phyloP scores from a whole-genome alignment of 345 rosid genomes.

The Linum usitatissimum region DNA sequence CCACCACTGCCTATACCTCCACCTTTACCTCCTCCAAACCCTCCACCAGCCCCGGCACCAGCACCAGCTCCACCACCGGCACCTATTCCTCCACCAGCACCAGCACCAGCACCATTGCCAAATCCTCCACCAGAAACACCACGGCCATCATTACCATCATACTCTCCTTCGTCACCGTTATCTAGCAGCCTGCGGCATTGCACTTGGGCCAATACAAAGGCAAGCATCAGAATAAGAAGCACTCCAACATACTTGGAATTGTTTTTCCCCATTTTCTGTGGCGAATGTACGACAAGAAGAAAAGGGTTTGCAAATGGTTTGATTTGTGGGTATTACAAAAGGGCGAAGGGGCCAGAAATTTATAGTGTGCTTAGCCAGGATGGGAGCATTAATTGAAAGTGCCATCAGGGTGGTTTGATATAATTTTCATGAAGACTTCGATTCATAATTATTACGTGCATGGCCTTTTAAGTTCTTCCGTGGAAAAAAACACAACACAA shows the following conservation, averaged over 20 bases:
- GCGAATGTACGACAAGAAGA: neutral
- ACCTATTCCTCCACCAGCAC: constrained; percentile 15
- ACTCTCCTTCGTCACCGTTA: constrained; percentile 9
- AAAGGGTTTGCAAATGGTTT: neutral
- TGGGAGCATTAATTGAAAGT: too few species aligned
- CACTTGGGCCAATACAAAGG: constrained; percentile 21
- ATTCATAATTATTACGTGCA: too few species aligned
- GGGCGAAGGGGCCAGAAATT: too few species aligned
- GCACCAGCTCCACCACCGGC: constrained; percentile 9
- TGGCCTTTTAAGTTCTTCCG: too few species aligned
- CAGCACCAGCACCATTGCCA: constrained; percentile 13
- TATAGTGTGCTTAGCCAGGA: too few species aligned
- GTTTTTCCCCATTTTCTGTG: constrained; percentile 18
- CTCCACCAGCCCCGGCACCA: constrained; percentile 10
- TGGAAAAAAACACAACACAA: too few species aligned
- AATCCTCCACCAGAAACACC: neutral
- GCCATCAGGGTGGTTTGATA: too few species aligned
- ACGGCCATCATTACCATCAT: neutral
- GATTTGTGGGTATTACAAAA: too few species aligned
- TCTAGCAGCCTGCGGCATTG: constrained; percentile 26
- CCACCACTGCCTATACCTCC: constrained; percentile 1
- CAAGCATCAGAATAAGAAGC: constrained; percentile 13
- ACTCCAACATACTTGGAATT: constrained; percentile 10
- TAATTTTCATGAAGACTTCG: too few species aligned
- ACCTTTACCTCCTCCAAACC: constrained; percentile 2